Conservation (phyloP, 2,329 filamentous ascomycete genomes). For the Penicillium sp. region DNA sequence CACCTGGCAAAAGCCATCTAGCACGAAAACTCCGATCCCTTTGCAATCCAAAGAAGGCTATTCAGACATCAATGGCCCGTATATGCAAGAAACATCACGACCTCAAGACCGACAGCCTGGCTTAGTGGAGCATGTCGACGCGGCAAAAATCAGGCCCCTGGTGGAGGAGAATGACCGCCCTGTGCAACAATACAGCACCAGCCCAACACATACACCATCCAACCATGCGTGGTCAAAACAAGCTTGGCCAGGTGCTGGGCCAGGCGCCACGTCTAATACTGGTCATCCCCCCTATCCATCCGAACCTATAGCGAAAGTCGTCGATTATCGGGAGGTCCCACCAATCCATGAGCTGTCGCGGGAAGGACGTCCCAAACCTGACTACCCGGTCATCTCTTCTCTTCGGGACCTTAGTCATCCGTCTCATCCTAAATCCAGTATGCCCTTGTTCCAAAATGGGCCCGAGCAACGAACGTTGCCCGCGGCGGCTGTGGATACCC, state of each 20-base stretch:
- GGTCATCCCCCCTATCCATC: conserved; percentile 32
- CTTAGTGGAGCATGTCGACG: conserved; percentile 33
- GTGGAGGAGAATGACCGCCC: conserved; percentile 39
- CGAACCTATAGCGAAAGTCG: conserved; percentile 32
- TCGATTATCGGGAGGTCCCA: conserved; percentile 34
- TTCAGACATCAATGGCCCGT: conserved; percentile 31
- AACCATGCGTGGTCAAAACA: conserved; percentile 36
- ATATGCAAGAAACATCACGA: conserved; percentile 32
- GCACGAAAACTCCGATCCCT: conserved; percentile 59
- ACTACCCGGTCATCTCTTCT: conserved; percentile 36
- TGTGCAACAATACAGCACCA: conserved; percentile 34
- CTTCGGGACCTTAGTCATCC: conserved; percentile 35
- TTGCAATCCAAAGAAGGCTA: conserved; percentile 72
- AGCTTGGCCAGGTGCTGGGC: conserved; percentile 26
- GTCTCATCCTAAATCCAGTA: conserved; percentile 29
- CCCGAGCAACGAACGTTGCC: conserved; percentile 34
- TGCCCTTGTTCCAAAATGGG: conserved; percentile 31
- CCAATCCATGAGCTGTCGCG: conserved; percentile 35
- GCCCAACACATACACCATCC: conserved; percentile 30
- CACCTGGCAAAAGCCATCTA: conserved; percentile 68
- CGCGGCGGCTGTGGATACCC: conserved; percentile 30
- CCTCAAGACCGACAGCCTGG: conserved; percentile 34
- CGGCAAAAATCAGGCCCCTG: conserved; percentile 41
- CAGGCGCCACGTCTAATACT: conserved; percentile 4
- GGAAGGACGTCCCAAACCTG: conserved; percentile 31